Evolutionary conservation across 805 yeast species (phyloP), one percentile per base, ranked within the genome.

Genomic region (Ogataea kodamae): DNA sequence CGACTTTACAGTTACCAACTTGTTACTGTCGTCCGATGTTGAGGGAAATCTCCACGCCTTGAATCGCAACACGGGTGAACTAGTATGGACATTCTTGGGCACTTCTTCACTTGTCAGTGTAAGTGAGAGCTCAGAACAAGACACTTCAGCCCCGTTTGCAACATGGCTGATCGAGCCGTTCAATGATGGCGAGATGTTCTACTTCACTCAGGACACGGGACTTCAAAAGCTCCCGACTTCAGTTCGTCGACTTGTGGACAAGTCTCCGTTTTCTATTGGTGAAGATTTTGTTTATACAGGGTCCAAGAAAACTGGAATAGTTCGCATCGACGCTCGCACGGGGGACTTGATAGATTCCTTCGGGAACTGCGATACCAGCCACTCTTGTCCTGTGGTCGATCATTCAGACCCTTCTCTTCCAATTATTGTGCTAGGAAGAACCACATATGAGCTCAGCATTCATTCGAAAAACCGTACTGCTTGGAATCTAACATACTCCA

Each of bases 151-250:
- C 11, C 21, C 22, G 5, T 25, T 28, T 7, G n/a, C 40, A 11
- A 73, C 81, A 0, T 84, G 97, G 90, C 79, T 90, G 33, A 90
- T 92, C 1, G 98, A 92, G 48, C 97, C 97, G 0, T 74, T 71
- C 44, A 80, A 78, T 4, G 95, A 84, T 38, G 98, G 98, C 1
- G 65, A 80, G 0, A 65, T 92, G 3, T 89, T 80, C 56, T 86
- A 78, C 53, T 90, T 90, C 59, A 78, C 84, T 10, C 77, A 78
- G 11, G 74, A 74, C 20, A 63, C 61, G 14, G 97, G 97, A 0
- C 59, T 92, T 15, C 86, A 83, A 50, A 81, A 76, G 52, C 67
- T 92, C 3, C 96, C 97, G 0, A 73, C 90, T 0, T 71, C 87
- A 5, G 83, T 92, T 16, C 75, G 76, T 43, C 81, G 82, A 41